Evolutionary conservation across 2,329 filamentous ascomycete genomes (phyloP), one percentile per base, ranked within the genome.

Genomic region (Cytospora schulzeri): DNA sequence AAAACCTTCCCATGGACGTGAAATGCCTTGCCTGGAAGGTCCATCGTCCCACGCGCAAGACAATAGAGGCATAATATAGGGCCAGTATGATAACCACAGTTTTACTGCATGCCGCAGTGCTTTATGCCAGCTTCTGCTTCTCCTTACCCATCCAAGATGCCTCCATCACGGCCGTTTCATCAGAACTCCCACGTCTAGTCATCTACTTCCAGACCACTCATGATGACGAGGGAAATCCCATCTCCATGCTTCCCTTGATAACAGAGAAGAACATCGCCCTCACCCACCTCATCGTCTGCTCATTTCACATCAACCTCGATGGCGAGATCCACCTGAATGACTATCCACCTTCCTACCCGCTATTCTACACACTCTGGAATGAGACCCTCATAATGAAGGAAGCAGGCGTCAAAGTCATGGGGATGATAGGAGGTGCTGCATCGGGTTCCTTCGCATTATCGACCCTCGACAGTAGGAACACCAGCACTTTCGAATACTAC

Each of bases 351-450:
- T 78, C 84, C n/a, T 78, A 91, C 69, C 76, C 85, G 5, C 84
- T 86, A 68, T 94, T 90, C 76, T 79, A 85, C 35, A 86, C 86
- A 1, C 81, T 97, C 41, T 97, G 93, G 92, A 84, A 84, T 26
- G 93, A 97, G 75, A 85, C 92, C 11, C 82, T 84, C 9, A 80
- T 88, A 68, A 79, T 97, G 7, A 90, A 95, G 74, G 84, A 84
- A 2, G 82, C 83, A 8, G 92, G 92, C 51, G 83, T 97, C 68
- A 92, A 90, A 71, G 87, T 97, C 15, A 82, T 96, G 73, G 91
- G 87, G 62, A 95, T 97, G 91, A 81, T 97, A 1, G 93, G 93
- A 48, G 93, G 93, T 19, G 92, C 93, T 2, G 92, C 92, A 0
- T 83, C 84, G 65, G 93, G 93, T 14, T 90, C 87, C 15, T 97